Evolutionary conservation across 805 yeast species (phyloP), one percentile per base, ranked within the genome.

Genomic region (Debaryomyces castellii): DNA sequence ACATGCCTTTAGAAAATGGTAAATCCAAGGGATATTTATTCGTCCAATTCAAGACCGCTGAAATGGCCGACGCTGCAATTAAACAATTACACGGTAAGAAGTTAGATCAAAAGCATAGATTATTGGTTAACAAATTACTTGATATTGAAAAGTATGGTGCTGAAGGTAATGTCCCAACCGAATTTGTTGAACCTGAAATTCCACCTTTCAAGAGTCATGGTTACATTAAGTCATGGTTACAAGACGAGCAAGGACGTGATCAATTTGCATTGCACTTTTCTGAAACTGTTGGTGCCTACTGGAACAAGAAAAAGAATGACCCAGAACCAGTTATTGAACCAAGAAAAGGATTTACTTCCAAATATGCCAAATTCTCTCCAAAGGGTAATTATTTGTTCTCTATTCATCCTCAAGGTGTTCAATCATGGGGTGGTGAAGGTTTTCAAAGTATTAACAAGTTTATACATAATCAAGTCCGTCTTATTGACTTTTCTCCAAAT

Each of bases 371-470:
- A 64, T 92, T 90, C 74, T 89, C 98, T 41, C 96, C 97, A 62
- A 83, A 83, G 69, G 99, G 99, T 67, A 83, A 92, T 10, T 91
- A 82, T 62, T 69, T 92, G 52, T 82, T 88, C 57, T 85, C 97
- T 1, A 77, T 90, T 57, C 97, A 92, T 69, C 89, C 89, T 42
- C 96, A 89, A 69, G 98, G 98, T 76, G 83, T 90, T 46, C 95
- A 89, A 65, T 80, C 92, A 22, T 94, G 97, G 96, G 99, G 98
- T 63, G 97, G 98, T 50, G 79, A 80, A 45, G 75, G 80, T 40
- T 89, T 89, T 62, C 81, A 78, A 51, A 78, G 87, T 58, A 73
- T 89, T 56, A 81, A 78, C 58, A 84, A 89, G 68, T 89, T 87
- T 62, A 77, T 83, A 50, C 99, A 94, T 64, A 91, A 89, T 47